Evolutionary conservation across 306 rosid genomes (phyloP).

Genomic region (Cicer chorassanicum): DNA sequence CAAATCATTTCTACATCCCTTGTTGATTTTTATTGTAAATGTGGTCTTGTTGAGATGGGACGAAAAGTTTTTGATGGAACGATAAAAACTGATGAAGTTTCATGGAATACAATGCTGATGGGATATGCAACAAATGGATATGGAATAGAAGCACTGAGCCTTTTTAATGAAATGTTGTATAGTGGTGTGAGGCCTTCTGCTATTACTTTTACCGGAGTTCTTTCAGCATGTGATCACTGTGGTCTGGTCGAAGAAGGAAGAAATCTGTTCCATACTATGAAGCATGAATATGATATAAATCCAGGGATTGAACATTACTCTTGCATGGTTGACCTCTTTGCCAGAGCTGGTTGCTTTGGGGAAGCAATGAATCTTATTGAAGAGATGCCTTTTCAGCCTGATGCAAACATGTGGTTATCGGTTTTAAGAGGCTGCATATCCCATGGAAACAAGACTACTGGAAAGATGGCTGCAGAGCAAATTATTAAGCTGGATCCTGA

Average conservation of each 20-base stretch:
- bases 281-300: slow-evolving; percentile 54
- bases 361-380: slow-evolving; percentile 66
- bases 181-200: slow-evolving; percentile 61
- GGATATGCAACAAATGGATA: slow-evolving; percentile 87
- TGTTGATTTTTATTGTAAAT: slow-evolving; percentile 78
- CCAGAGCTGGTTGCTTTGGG: slow-evolving; percentile 67
- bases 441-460: slow-evolving; percentile 60
- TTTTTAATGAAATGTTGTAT: slow-evolving; percentile 65
- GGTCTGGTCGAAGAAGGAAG: slow-evolving; percentile 79
- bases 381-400: slow-evolving; percentile 69
- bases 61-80: slow-evolving; percentile 59
- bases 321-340: slow-evolving; percentile 73
- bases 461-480: slow-evolving; percentile 63
- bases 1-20: slow-evolving; percentile 65
- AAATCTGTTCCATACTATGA: slow-evolving; percentile 61
- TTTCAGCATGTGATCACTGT: slow-evolving; percentile 79
- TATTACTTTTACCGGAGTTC: slow-evolving; percentile 69
- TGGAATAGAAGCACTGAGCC: slow-evolving; percentile 67
- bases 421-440: slow-evolving; percentile 73
- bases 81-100: slow-evolving; percentile 65
- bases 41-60: slow-evolving; percentile 69
- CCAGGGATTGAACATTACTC: slow-evolving; percentile 71
- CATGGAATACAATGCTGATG: slow-evolving; percentile 83
- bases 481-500: slow-evolving; percentile 67
- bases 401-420: slow-evolving; percentile 72